Percentiles rank a stretch among this genome's conserved stretches.
phyloP scores from a whole-genome alignment of 768 basidiomycete genomes.

The Psilocybe cubensis region DNA sequence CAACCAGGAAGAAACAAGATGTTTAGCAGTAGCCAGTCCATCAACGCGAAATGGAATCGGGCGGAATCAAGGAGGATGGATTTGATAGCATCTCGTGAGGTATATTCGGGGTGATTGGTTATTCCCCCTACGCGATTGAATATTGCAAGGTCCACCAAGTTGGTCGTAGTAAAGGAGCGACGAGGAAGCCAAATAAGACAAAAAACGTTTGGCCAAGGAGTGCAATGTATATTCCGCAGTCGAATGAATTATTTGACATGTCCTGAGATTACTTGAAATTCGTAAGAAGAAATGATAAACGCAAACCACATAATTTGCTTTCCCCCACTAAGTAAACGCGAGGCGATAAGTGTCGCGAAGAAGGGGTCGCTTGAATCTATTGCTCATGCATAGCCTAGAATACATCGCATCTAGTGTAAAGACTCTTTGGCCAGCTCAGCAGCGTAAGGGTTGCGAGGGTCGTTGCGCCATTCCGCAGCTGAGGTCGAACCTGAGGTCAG shows the following conservation, averaged over 20 bases:
- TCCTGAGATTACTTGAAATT: background rate
- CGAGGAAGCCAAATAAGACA: background rate
- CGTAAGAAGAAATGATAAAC: background rate
- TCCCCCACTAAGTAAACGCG: background rate
- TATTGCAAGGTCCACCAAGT: background rate
- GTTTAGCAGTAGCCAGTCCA: no score
- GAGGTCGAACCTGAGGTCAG: slow-evolving; percentile 7
- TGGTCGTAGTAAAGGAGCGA: background rate
- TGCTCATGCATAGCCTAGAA: slow-evolving; percentile 11
- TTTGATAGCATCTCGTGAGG: no score
- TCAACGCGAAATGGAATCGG: no score
- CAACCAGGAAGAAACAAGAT: no score
- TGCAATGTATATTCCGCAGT: background rate
- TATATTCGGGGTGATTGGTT: no score
- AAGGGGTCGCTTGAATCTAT: slow-evolving; percentile 16
- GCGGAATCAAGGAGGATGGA: no score
- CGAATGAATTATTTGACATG: background rate
- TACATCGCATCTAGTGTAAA: slow-evolving; percentile 38
- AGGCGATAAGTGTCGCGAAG: background rate
- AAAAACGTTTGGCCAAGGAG: background rate
- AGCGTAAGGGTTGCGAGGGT: slow-evolving; percentile 84
- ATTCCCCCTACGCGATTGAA: no score
- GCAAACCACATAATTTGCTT: background rate
- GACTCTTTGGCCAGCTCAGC: slow-evolving; percentile 73
- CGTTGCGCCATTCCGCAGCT: slow-evolving; percentile 69